Evolutionary conservation across 768 basidiomycete species (phyloP).

Genomic region (Pluteus cervinus): DNA sequence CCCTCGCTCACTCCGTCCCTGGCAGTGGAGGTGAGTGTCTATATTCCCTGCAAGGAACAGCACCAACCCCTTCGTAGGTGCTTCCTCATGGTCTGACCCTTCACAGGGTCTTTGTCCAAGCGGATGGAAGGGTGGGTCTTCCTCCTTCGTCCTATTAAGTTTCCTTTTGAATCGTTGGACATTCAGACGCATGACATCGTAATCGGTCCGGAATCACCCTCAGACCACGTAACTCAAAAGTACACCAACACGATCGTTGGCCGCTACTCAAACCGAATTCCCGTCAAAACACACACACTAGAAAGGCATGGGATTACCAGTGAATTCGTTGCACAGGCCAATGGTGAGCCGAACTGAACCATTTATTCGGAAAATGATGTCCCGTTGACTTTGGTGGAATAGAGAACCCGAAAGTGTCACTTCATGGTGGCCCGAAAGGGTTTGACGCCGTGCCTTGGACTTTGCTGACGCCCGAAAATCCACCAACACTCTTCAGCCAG

Average conservation of each 20-base stretch:
- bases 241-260: slow-evolving; percentile 74
- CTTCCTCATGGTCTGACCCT: slow-evolving; percentile 65
- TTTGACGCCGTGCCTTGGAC: slow-evolving; percentile 57
- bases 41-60: background rate
- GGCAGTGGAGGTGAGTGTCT: slow-evolving; percentile 48
- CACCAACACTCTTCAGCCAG: slow-evolving; percentile 47
- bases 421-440: slow-evolving; percentile 67
- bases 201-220: slow-evolving; percentile 61
- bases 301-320: slow-evolving; percentile 48
- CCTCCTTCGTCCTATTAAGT: slow-evolving; percentile 1
- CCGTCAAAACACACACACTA: slow-evolving; percentile 47
- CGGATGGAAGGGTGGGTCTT: slow-evolving; percentile 50
- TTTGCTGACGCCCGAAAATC: slow-evolving; percentile 30
- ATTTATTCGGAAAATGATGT: background rate
- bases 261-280: slow-evolving; percentile 67
- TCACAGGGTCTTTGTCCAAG: slow-evolving; percentile 60
- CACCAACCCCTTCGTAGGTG: slow-evolving; percentile 33
- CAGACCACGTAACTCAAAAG: slow-evolving; percentile 52
- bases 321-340: slow-evolving; percentile 37
- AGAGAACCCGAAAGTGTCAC: slow-evolving; percentile 53
- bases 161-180: slow-evolving; percentile 5
- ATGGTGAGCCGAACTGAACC: slow-evolving; percentile 23
- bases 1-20: slow-evolving; percentile 51
- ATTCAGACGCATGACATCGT: slow-evolving; percentile 69
- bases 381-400: slow-evolving; percentile 1